Evolutionary conservation across 176 grass and related monocot species (phyloP), one percentile per base, ranked within the genome.

Genomic region (Oryza nivara): DNA sequence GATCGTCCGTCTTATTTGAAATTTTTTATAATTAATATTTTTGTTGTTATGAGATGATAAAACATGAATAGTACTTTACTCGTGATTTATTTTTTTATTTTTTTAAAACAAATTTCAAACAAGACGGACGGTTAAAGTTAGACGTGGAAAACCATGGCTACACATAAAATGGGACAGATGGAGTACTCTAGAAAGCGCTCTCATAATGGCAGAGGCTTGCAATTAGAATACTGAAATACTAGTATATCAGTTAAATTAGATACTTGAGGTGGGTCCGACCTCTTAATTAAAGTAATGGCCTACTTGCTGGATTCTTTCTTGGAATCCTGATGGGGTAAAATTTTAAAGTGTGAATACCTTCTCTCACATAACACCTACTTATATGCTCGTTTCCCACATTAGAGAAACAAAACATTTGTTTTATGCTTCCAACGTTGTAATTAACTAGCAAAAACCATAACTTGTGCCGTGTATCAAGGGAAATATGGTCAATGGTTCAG

Each of bases 401-500:
- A 32, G 30, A 67, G 58, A 20, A 16, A 65, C 34, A 16, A 80
- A 54, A 67, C 0, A 1, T 23, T 30, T 73, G 4, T 80, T 66
- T 61, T 67, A 54, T 80, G 30, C 20, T 43, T 49, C 84, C 84
- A 43, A 73, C 13, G 20, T 34, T 79, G 28, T 14, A 26, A 36
- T 48, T 19, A 26, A 48, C 48, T 26, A 71, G 19, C 38, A 20
- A 1, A 1, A 40, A 13, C 28, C 69, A 30, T 80, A 30, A 73
- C 8, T 80, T 65, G 15, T 14, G 40, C 69, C 32, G 9, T 8
- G 6, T 34, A 80, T 80, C 80, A 86, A 30, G 76, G 72, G 47
- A 51, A 74, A 1, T 30, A 43, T 34, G 43, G 84, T 86, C 68
- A 80, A 86, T 43, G 26, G 20, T 67, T 52, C 63, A 38, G 61